These are phyloP conservation scores for Coniophora puteana DNA, from an alignment of 1,284 basidiomycete genomes.

Conservation along the genomic window DNA sequence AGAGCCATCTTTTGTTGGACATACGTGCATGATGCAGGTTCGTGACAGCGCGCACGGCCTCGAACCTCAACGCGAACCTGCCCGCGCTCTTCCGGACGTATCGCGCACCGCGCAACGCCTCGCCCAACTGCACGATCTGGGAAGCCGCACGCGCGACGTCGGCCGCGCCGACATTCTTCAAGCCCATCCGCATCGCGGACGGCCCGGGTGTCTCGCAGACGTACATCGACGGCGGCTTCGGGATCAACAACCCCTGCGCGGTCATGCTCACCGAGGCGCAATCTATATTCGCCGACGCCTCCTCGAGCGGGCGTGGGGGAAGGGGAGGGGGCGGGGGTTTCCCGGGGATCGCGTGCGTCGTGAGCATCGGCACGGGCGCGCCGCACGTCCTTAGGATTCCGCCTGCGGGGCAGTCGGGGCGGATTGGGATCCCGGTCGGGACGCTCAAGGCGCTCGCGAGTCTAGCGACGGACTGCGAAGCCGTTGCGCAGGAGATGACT, in stretches of 20 bases:
- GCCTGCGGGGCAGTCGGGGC: neutral
- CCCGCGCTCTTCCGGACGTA: neutral
- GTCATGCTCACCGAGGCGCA: slow-evolving; percentile 11
- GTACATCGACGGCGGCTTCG: slow-evolving; percentile 10
- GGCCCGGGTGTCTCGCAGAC: neutral
- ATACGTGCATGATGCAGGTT: too few relatives aligned
- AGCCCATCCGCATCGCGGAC: slow-evolving; percentile 1
- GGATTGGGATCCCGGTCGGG: too few relatives aligned
- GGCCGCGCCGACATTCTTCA: slow-evolving; percentile 7
- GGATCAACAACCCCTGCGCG: slow-evolving; percentile 11
- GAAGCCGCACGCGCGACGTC: slow-evolving; percentile 10
- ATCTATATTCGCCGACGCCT: neutral
- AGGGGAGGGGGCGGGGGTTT: too few relatives aligned
- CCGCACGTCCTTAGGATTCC: too few relatives aligned
- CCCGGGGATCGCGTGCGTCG: too few relatives aligned
- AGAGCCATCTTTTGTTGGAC: too few relatives aligned
- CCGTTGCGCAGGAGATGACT: slow-evolving; percentile 2
- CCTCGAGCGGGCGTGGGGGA: neutral
- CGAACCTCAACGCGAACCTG: too few relatives aligned
- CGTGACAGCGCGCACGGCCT: too few relatives aligned
- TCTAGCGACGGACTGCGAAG: slow-evolving; percentile 9
- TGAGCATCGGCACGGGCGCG: too few relatives aligned
- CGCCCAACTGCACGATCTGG: slow-evolving; percentile 8
- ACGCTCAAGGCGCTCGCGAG: slow-evolving; percentile 2
- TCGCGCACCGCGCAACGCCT: neutral